phyloP scores from a whole-genome alignment of 805 yeast species.

The Kluyveromyces lactis region DNA sequence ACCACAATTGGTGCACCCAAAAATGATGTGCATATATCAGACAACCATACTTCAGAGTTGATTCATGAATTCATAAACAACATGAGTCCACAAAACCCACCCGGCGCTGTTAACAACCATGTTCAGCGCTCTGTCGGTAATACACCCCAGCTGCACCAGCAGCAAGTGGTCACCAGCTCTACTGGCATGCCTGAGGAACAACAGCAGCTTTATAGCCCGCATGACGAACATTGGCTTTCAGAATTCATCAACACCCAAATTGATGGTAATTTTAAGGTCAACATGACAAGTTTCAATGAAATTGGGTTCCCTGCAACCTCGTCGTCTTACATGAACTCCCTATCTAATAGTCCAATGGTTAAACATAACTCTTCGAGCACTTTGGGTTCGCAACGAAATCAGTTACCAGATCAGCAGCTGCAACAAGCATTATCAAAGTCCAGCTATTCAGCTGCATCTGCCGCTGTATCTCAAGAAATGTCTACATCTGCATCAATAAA shows the following conservation, averaged over 20 bases:
- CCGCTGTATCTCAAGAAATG: not conserved
- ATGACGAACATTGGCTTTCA: constrained; percentile 45
- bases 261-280: constrained; percentile 45
- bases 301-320: constrained; percentile 41
- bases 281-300: constrained; percentile 40
- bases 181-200: no score
- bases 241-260: constrained; percentile 64
- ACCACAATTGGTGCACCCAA: no score
- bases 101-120: no score
- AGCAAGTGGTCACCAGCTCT: no score
- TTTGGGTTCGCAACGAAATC: not conserved
- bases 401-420: not conserved
- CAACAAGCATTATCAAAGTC: not conserved
- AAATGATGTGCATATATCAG: not conserved
- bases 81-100: constrained; percentile 1
- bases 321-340: not conserved
- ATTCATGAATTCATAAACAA: constrained; percentile 2
- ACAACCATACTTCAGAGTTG: not conserved
- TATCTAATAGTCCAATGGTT: not conserved
- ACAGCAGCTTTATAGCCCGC: not conserved
- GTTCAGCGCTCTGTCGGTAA: no score
- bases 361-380: not conserved
- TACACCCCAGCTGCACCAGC: not conserved
- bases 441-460: not conserved
- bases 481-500: not conserved